These are phyloP conservation scores for Exophiala alcalophila DNA, from an alignment of 2,329 filamentous ascomycete species.

Conservation along the genomic window DNA sequence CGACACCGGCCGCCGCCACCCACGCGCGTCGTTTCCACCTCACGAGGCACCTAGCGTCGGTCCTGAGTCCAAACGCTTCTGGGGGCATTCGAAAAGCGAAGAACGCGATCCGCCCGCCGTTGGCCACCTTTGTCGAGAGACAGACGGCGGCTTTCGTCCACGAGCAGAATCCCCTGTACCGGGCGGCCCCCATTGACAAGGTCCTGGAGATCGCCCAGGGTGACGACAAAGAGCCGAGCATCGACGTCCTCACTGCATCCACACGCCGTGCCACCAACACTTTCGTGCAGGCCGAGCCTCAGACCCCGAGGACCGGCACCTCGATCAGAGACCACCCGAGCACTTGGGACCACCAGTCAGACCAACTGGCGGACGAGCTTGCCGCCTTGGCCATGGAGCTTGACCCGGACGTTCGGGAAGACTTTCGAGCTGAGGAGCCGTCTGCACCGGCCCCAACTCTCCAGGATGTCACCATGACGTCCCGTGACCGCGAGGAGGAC, in stretches of 20 bases:
- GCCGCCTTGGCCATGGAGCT: conserved; percentile 44
- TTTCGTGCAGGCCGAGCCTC: conserved; percentile 23
- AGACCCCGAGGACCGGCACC: conserved; percentile 32
- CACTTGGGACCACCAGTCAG: conserved; percentile 44
- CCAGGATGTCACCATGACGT: conserved; percentile 36
- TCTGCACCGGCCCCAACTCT: background rate
- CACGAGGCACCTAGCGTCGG: conserved; percentile 23
- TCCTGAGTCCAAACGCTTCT: conserved; percentile 13
- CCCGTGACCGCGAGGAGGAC: conserved; percentile 49
- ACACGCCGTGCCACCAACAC: conserved; percentile 36
- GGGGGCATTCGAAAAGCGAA: conserved; percentile 23
- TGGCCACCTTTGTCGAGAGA: conserved; percentile 30
- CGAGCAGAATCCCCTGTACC: conserved; percentile 15
- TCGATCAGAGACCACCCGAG: conserved; percentile 38
- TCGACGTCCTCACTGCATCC: conserved; percentile 30
- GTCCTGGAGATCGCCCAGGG: conserved; percentile 8
- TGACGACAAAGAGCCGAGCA: conserved; percentile 2
- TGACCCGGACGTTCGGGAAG: conserved; percentile 31
- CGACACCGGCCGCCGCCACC: conserved; percentile 3
- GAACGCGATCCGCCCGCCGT: conserved; percentile 22
- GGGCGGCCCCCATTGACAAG: conserved; percentile 18
- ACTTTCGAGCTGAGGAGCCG: conserved; percentile 4
- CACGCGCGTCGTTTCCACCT: conserved; percentile 27
- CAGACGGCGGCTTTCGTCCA: conserved; percentile 8
- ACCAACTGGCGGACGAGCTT: conserved; percentile 42